These are phyloP conservation scores for Kregervanrija pseudodelftensis DNA, from an alignment of 805 yeast species.

Conservation along the genomic window DNA sequence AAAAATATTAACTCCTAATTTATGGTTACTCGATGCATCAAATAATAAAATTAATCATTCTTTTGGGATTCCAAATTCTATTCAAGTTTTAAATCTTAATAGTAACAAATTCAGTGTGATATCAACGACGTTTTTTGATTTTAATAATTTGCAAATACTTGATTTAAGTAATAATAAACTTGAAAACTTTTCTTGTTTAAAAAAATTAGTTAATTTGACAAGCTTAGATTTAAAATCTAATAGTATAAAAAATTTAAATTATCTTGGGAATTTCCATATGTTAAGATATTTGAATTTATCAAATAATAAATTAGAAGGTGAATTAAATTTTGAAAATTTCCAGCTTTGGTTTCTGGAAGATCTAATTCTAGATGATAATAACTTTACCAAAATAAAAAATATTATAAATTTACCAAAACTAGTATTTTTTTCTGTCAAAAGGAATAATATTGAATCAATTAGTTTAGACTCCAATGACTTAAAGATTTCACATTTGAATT, in stretches of 20 bases:
- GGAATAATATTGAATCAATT: slow-evolving; percentile 34
- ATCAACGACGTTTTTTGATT: slow-evolving; percentile 31
- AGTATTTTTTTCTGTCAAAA: slow-evolving; percentile 34
- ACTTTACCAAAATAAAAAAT: slow-evolving; percentile 27
- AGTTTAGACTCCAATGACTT: background rate
- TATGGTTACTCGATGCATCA: slow-evolving; percentile 33
- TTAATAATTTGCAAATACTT: slow-evolving; percentile 35
- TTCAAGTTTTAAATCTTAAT: slow-evolving; percentile 33
- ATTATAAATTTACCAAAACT: slow-evolving; percentile 31
- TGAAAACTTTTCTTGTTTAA: slow-evolving; percentile 30
- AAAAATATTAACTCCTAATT: slow-evolving; percentile 36
- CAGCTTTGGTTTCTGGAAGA: slow-evolving; percentile 36
- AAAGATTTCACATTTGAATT: slow-evolving; percentile 1
- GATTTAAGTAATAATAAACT: slow-evolving; percentile 34
- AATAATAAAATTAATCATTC: slow-evolving; percentile 35
- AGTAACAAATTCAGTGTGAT: slow-evolving; percentile 34
- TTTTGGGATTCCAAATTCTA: slow-evolving; percentile 37
- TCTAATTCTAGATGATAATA: slow-evolving; percentile 36
- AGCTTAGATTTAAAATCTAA: slow-evolving; percentile 34
- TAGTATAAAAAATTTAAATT: slow-evolving; percentile 28
- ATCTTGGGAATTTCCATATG: slow-evolving; percentile 32
- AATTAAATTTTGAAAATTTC: slow-evolving; percentile 29
- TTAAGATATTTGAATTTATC: slow-evolving; percentile 35
- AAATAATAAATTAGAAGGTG: slow-evolving; percentile 33
- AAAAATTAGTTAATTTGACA: slow-evolving; percentile 34